Evolutionary conservation across 2,329 filamentous ascomycete species (phyloP).

Genomic region (Hymenoscyphus linearis): DNA sequence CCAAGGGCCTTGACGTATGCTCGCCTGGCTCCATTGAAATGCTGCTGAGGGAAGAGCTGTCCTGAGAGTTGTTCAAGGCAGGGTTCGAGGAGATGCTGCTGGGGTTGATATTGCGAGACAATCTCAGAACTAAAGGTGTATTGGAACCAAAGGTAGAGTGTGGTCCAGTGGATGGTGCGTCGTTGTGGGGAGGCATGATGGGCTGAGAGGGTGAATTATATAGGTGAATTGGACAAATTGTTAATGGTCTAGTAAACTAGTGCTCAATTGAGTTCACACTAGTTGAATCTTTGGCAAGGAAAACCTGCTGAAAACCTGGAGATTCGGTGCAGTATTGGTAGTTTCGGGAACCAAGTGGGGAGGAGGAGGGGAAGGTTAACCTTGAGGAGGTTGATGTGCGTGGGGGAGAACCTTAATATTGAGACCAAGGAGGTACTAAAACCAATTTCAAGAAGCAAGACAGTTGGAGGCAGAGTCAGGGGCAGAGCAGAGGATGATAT

Average conservation of each 20-base stretch:
- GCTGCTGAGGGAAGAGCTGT: slow-evolving; percentile 41
- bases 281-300: background rate
- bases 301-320: background rate
- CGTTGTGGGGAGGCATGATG: slow-evolving; percentile 43
- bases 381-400: background rate
- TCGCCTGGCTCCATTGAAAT: slow-evolving; percentile 31
- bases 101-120: slow-evolving; percentile 22
- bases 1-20: slow-evolving; percentile 36
- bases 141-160: slow-evolving; percentile 27
- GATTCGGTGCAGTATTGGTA: background rate
- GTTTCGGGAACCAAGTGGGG: background rate
- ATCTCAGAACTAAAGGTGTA: slow-evolving; percentile 19
- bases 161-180: slow-evolving; percentile 40
- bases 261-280: background rate
- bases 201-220: slow-evolving; percentile 6
- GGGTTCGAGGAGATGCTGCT: slow-evolving; percentile 34
- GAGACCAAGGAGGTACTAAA: too few relatives aligned
- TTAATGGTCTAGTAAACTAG: slow-evolving; percentile 1
- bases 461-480: background rate
- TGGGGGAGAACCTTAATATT: background rate
- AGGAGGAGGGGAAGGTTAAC: background rate
- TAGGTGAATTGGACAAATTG: background rate
- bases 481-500: background rate
- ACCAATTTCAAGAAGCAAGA: background rate
- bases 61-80: slow-evolving; percentile 29